These are phyloP conservation scores for Saccharomyces uvarum DNA, from an alignment of 1,139 yeast species.

Conservation along the genomic window DNA sequence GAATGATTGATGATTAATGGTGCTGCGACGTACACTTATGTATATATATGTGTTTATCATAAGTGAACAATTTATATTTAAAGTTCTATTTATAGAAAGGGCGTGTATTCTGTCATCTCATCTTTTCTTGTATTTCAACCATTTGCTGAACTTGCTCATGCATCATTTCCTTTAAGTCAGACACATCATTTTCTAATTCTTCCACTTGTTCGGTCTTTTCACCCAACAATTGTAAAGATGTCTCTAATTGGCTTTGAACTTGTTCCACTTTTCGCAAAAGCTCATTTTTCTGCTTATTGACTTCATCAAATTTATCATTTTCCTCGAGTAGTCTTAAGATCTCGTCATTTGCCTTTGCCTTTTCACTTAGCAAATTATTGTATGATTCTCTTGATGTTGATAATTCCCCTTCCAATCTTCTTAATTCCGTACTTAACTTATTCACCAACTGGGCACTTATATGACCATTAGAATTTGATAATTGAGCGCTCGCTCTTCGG, in stretches of 20 bases:
- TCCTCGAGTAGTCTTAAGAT: conserved; percentile 52
- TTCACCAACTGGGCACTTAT: conserved; percentile 28
- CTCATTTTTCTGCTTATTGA: conserved; percentile 35
- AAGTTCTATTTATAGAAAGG: neutral
- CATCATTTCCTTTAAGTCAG: conserved; percentile 77
- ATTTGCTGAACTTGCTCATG: conserved; percentile 79
- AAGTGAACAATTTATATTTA: neutral
- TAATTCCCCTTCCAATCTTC: conserved; percentile 74
- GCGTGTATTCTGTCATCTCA: conserved; percentile 5
- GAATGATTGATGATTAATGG: conserved; percentile 27
- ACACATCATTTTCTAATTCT: conserved; percentile 81
- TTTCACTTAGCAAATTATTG: conserved; percentile 45
- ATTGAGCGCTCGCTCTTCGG: conserved; percentile 12
- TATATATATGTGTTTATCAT: neutral
- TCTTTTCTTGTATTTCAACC: conserved; percentile 51
- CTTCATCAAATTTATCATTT: conserved; percentile 39
- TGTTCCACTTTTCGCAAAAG: conserved; percentile 37
- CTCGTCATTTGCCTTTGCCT: conserved; percentile 61
- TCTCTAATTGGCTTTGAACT: conserved; percentile 42
- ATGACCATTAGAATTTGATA: conserved; percentile 13
- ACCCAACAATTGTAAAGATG: conserved; percentile 70
- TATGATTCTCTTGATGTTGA: conserved; percentile 59
- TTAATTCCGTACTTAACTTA: conserved; percentile 46
- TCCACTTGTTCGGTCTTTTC: conserved; percentile 83
- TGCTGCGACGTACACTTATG: neutral